Base-by-base conservation (phyloP, 345 rosid genomes). In the Murraya koenigii region DNA sequence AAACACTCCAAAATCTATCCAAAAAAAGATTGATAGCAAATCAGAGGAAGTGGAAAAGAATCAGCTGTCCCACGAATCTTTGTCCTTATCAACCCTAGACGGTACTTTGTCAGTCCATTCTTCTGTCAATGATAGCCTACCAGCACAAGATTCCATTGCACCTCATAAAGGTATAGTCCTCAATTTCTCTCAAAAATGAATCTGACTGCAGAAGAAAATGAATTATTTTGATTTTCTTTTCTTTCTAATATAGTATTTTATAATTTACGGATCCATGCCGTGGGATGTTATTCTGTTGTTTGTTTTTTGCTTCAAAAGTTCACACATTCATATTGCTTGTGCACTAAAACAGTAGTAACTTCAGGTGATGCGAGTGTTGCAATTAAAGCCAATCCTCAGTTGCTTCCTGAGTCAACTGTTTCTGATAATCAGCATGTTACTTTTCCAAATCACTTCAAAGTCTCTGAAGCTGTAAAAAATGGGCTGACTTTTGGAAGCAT, bases 401-500 rank as follows among this genome's bases (percentile, higher is more conserved):
- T 78, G 66, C 81, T 54, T 79, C 78, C 80, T 28, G 76, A 80
- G 75, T 77, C 88, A 77, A 64, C 78, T 80, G 77, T 74, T 75
- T 71, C 82, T 59, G 85, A 82, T 77, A 87, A 88, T 67, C 88
- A 86, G 22, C 93, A 88, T 65, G 97, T 95, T 33, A 93, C 88
- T 66, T 95, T 95, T 77, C 97, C 97, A 1, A 80, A 84, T 79
- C 97, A 91, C 87, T 89, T 93, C 80, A 86, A 88, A 79, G 93
- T 85, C 49, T 85, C 93, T 28, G 87, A 90, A 78, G 92, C 84
- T 75, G 78, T 93, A 64, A 91, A 88, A 80, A 90, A 84, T 84
- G 93, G 94, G 39, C 84, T 93, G 79, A 88, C 89, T 72, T 95
- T 95, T 88, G 98, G 98, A 84, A 95, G 97, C 84, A 91, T 95